Percentiles rank a stretch among this genome's conserved stretches.
Conservation (phyloP, 805 yeast genomes). For the Suhomyces kilbournensis region DNA sequence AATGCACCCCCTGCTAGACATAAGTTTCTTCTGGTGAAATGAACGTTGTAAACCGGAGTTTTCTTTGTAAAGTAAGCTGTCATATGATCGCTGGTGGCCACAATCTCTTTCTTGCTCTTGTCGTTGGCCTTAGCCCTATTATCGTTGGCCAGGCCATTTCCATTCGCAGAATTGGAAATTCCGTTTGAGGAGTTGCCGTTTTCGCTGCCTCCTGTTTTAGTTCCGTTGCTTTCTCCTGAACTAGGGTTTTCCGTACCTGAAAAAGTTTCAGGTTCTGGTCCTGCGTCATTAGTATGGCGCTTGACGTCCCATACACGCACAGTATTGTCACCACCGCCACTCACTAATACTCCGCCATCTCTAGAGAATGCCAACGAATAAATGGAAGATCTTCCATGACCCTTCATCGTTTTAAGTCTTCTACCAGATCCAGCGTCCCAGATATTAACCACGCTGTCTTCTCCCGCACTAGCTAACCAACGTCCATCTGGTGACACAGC, state of each 20-base stretch:
- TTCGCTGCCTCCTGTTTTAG: not conserved
- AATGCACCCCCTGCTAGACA: slow-evolving; percentile 94
- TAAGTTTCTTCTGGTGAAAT: slow-evolving; percentile 84
- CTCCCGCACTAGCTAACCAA: slow-evolving; percentile 94
- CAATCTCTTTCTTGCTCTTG: slow-evolving; percentile 60
- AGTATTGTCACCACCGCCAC: slow-evolving; percentile 89
- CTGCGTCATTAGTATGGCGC: slow-evolving; percentile 75
- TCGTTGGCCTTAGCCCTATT: slow-evolving; percentile 32
- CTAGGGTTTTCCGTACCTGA: slow-evolving; percentile 11
- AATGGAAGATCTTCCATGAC: slow-evolving; percentile 86
- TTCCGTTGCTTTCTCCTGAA: not conserved
- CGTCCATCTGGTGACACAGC: slow-evolving; percentile 97
- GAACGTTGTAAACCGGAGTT: slow-evolving; percentile 91
- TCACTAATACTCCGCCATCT: slow-evolving; percentile 85
- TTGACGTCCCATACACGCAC: slow-evolving; percentile 96
- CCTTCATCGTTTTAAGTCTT: slow-evolving; percentile 84
- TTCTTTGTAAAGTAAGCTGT: slow-evolving; percentile 91
- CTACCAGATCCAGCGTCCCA: slow-evolving; percentile 96
- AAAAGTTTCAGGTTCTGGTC: slow-evolving; percentile 73
- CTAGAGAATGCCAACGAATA: slow-evolving; percentile 80
- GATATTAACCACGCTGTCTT: slow-evolving; percentile 79
- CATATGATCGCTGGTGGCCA: slow-evolving; percentile 87
- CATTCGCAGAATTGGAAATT: slow-evolving; percentile 13
- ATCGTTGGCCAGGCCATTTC: slow-evolving; percentile 18
- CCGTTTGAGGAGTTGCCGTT: slow-evolving; percentile 9